phyloP scores from a whole-genome alignment of 2,329 filamentous ascomycete genomes.

The Colletotrichum aenigma region DNA sequence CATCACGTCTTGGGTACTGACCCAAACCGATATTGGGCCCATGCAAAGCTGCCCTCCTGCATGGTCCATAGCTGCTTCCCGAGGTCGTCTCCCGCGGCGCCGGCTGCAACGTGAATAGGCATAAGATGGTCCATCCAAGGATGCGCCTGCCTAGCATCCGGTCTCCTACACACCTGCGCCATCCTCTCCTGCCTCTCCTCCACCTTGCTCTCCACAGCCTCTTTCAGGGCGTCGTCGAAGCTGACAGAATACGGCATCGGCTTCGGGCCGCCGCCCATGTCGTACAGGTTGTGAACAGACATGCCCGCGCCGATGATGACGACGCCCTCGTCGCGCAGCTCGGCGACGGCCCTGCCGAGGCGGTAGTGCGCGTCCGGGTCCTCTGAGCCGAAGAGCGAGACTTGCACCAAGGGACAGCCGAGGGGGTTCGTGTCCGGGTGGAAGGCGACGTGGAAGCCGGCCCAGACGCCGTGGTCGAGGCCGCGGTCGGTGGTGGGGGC shows the following conservation, averaged over 20 bases:
- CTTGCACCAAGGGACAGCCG: slow-evolving; percentile 72
- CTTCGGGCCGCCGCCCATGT: slow-evolving; percentile 45
- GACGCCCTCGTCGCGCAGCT: slow-evolving; percentile 70
- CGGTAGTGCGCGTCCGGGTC: slow-evolving; percentile 69
- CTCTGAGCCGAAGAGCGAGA: slow-evolving; percentile 70
- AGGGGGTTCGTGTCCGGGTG: slow-evolving; percentile 65
- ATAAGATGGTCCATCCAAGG: slow-evolving; percentile 56
- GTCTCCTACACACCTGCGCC: slow-evolving; percentile 40
- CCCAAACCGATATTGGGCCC: slow-evolving; percentile 53
- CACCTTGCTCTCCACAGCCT: slow-evolving; percentile 43
- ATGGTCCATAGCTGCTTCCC: slow-evolving; percentile 50
- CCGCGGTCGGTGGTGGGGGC: slow-evolving; percentile 64
- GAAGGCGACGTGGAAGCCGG: slow-evolving; percentile 69
- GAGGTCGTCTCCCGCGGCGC: slow-evolving; percentile 46
- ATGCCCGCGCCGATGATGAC: slow-evolving; percentile 75
- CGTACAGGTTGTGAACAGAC: slow-evolving; percentile 73
- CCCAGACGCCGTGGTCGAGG: slow-evolving; percentile 78
- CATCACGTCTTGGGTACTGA: background rate
- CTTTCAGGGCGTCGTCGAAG: slow-evolving; percentile 63
- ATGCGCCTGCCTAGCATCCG: slow-evolving; percentile 52
- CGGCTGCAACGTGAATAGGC: slow-evolving; percentile 51
- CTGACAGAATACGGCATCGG: slow-evolving; percentile 62
- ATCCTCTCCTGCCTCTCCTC: slow-evolving; percentile 42
- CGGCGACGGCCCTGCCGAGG: slow-evolving; percentile 68
- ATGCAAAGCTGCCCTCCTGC: slow-evolving; percentile 48